Evolutionary conservation across 345 rosid species (phyloP).

Genomic region (Aethionema arabicum): DNA sequence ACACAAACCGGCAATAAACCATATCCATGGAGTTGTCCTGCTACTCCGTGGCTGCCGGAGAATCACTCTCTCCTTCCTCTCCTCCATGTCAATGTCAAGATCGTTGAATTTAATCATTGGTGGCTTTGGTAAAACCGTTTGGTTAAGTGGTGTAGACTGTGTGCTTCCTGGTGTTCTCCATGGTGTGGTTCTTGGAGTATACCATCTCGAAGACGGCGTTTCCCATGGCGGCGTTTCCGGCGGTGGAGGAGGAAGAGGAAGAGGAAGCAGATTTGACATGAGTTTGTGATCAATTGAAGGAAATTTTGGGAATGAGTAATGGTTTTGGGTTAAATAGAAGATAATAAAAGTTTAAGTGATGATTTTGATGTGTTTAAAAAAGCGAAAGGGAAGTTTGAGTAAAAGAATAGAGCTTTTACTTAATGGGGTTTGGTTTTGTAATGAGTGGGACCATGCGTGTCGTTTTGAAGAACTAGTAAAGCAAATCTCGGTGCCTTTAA

Average conservation of each 20-base stretch:
- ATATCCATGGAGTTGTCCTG: slow-evolving; percentile 53
- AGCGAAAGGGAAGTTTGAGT: slow-evolving; percentile 33
- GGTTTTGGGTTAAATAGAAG: slow-evolving; percentile 32
- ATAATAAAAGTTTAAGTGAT: slow-evolving; percentile 23
- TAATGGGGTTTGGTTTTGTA: slow-evolving; percentile 37
- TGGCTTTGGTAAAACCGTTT: slow-evolving; percentile 47
- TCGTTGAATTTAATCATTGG: slow-evolving; percentile 18
- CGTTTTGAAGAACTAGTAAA: slow-evolving; percentile 47
- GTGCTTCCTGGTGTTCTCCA: slow-evolving; percentile 40
- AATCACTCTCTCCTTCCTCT: slow-evolving; percentile 33
- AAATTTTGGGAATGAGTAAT: slow-evolving; percentile 32
- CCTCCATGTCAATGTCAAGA: slow-evolving; percentile 37
- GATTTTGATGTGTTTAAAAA: slow-evolving; percentile 27
- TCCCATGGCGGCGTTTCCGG: slow-evolving; percentile 42
- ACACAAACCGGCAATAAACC: slow-evolving; percentile 74
- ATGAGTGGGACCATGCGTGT: slow-evolving; percentile 56
- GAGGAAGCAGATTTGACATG: slow-evolving; percentile 44
- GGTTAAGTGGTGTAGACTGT: slow-evolving; percentile 37
- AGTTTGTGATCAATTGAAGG: slow-evolving; percentile 34
- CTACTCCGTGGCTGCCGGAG: slow-evolving; percentile 45
- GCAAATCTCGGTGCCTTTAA: slow-evolving; percentile 43
- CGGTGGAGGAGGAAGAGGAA: slow-evolving; percentile 37
- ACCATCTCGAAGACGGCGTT: slow-evolving; percentile 37
- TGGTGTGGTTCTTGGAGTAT: slow-evolving; percentile 41
- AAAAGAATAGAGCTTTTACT: slow-evolving; percentile 34